Evolutionary conservation across 805 yeast genomes (phyloP).

Genomic region (Yarrowia hollandica): DNA sequence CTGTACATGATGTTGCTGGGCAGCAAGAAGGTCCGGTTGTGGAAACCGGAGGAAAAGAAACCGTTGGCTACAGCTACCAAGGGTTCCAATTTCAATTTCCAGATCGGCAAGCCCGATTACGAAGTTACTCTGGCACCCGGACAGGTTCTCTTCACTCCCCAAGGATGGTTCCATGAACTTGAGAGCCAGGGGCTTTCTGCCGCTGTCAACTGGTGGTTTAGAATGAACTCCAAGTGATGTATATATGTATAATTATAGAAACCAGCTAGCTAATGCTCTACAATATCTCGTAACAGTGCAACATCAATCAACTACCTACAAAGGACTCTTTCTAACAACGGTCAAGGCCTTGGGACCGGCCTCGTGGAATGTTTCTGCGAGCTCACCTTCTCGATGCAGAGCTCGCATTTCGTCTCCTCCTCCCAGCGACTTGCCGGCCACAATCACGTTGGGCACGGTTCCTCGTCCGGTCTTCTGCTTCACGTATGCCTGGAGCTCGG

Average conservation of each 20-base stretch:
- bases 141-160: slow-evolving; percentile 22
- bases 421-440: slow-evolving; percentile 75
- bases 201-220: slow-evolving; percentile 26
- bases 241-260: not conserved
- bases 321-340: slow-evolving; percentile 13
- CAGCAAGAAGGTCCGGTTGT: slow-evolving; percentile 16
- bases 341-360: slow-evolving; percentile 9
- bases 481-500: slow-evolving; percentile 70
- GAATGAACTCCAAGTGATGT: not conserved
- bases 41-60: slow-evolving; percentile 11
- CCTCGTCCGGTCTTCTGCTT: slow-evolving; percentile 67
- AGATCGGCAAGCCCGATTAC: slow-evolving; percentile 2
- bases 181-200: slow-evolving; percentile 11
- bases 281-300: too few species aligned
- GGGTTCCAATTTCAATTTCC: slow-evolving; percentile 23
- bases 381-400: slow-evolving; percentile 57
- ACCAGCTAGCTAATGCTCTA: not conserved
- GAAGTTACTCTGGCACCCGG: slow-evolving; percentile 10
- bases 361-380: slow-evolving; percentile 51
- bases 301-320: slow-evolving; percentile 8
- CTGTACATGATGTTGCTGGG: slow-evolving; percentile 15
- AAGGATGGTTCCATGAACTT: slow-evolving; percentile 22
- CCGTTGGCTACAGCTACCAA: not conserved
- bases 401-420: slow-evolving; percentile 80
- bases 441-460: slow-evolving; percentile 88